Percentiles rank a stretch among this genome's conserved stretches.
Evolutionary conservation across 768 basidiomycete species (phyloP).

Genomic region (Suillus americanus): DNA sequence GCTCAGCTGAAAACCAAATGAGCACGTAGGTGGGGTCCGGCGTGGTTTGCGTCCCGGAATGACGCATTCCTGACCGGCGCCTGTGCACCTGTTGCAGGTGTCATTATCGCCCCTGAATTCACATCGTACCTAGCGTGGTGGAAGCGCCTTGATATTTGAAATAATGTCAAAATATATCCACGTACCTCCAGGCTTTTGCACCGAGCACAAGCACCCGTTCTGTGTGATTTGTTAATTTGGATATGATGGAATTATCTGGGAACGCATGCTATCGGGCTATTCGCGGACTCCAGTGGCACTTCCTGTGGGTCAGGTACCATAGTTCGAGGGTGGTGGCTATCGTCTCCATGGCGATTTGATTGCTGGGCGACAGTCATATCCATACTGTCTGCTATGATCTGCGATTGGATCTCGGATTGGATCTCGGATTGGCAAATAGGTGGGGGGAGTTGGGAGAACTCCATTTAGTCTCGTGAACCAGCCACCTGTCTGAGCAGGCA

Average conservation of each 20-base stretch:
- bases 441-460: conserved; percentile 6
- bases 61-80: conserved; percentile 69
- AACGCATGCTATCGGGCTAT: conserved; percentile 24
- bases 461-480: no score
- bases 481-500: no score
- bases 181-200: conserved; percentile 60
- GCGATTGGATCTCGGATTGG: conserved; percentile 28
- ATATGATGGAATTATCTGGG: background rate
- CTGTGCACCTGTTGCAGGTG: conserved; percentile 72
- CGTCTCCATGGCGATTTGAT: conserved; percentile 19
- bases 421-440: no score
- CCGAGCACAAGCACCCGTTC: conserved; percentile 64
- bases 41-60: conserved; percentile 84
- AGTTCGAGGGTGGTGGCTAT: conserved; percentile 14
- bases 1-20: background rate
- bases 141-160: background rate
- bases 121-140: conserved; percentile 61
- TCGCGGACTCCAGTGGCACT: conserved; percentile 11
- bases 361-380: conserved; percentile 8
- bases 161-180: no score
- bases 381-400: conserved; percentile 16
- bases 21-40: conserved; percentile 65
- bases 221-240: conserved; percentile 18
- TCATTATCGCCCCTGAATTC: conserved; percentile 73
- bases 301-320: conserved; percentile 20